Evolutionary conservation across 1,284 basidiomycete species (phyloP), one percentile per base, ranked within the genome.

Genomic region (Wallemia hederae): DNA sequence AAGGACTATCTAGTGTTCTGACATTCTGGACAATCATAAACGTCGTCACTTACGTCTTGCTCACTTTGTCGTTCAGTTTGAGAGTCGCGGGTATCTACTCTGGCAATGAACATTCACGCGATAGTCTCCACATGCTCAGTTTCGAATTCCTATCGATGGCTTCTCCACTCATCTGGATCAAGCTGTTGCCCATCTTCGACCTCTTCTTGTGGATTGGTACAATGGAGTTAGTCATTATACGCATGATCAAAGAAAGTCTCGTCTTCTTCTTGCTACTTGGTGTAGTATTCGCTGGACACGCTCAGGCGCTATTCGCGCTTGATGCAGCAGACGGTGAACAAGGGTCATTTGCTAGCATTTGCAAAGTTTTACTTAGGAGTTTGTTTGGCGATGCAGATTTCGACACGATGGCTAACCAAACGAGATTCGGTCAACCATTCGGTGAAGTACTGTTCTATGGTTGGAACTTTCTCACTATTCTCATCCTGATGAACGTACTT

Each of bases 401-500:
- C 66, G 78, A 75, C 24, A 80, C 76, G 67, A 39, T 57, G 31
- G 11, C 61, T 59, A 60, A 63, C 17, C 61, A 29, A 14, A 1
- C 25, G n/a, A 22, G 29, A 26, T 19, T 17, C 25, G 55, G 25
- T 17, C 27, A 34, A 19, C 55, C 70, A 67, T 78, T 81, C 59
- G 83, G 85, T 24, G 74, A 90, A 61, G 72, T 78, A 9, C 73
- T 96, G 25, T 94, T 80, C 71, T 92, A 94, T 69, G 70, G 80
- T 62, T 91, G 89, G 88, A 89, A 84, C 70, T 78, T 88, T 58
- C 76, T 82, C 55, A 83, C 86, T 0, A 81, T 80, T n/a, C 77
- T 96, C 62, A 80, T 96, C 64, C 77, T 96, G 60, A 77, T 94
- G 70, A 96, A 94, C 70, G 82, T 98, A 67, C 77, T 98, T 66